These are phyloP conservation scores for Talaromyces sp. DNA, from an alignment of 2,329 filamentous ascomycete species.

Conservation along the genomic window DNA sequence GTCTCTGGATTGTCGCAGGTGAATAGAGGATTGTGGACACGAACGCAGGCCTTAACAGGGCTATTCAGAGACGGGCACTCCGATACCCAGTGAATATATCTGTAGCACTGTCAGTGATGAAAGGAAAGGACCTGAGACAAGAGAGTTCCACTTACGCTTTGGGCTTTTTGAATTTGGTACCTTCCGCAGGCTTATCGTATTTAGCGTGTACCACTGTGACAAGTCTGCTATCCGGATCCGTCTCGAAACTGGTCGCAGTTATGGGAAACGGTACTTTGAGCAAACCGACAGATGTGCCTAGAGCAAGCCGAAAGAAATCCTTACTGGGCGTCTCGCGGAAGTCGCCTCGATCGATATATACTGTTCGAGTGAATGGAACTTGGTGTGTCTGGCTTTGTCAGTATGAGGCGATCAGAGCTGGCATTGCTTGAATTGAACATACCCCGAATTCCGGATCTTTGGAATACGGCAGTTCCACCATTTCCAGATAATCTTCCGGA, in stretches of 20 bases:
- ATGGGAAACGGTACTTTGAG: slow-evolving; percentile 69
- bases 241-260: slow-evolving; percentile 64
- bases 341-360: slow-evolving; percentile 81
- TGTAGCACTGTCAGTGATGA: slow-evolving; percentile 31
- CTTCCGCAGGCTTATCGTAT: slow-evolving; percentile 65
- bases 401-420: not conserved
- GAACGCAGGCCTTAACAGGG: slow-evolving; percentile 65
- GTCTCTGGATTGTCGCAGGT: slow-evolving; percentile 78
- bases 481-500: slow-evolving; percentile 62
- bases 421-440: slow-evolving; percentile 17
- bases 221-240: slow-evolving; percentile 61
- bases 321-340: slow-evolving; percentile 70
- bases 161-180: slow-evolving; percentile 58
- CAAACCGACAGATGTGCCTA: slow-evolving; percentile 70
- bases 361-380: slow-evolving; percentile 67
- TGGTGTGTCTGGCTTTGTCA: slow-evolving; percentile 41
- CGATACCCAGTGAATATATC: slow-evolving; percentile 82
- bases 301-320: slow-evolving; percentile 75
- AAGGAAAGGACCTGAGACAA: not conserved
- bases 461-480: slow-evolving; percentile 70
- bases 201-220: slow-evolving; percentile 65
- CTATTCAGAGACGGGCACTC: slow-evolving; percentile 61
- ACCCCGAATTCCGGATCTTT: slow-evolving; percentile 62
- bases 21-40: slow-evolving; percentile 80
- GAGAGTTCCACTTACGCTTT: slow-evolving; percentile 58